Evolutionary conservation across 345 rosid genomes (phyloP), one percentile per base, ranked within the genome.

Genomic region (Raphanus sativus): DNA sequence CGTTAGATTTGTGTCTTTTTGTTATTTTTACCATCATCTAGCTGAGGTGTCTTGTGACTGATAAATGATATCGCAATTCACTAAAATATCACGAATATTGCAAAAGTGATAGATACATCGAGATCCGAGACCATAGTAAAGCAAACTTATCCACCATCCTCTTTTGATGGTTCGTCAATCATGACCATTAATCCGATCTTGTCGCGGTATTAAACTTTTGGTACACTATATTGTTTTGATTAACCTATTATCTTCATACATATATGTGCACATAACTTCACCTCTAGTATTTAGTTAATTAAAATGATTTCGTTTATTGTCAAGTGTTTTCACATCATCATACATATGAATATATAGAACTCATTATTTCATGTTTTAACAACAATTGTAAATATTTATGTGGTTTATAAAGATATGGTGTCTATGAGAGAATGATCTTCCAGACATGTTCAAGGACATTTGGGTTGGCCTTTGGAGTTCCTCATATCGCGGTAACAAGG

Each of bases 401-500:
- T 45, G 40, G 48, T 45, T 4, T 28, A 29, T 36, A 56, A 45
- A 45, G 16, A 45, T 69, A 76, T 16, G n/a, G 10, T 28, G 45
- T 54, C 10, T 28, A 17, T 59, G 24, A 65, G 24, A 65, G 15
- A 72, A 71, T 71, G 62, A 42, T 55, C 66, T 65, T 71, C 1
- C 36, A 25, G 52, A 58, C 17, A 73, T 60, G 21, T 62, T 87
- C 80, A 91, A 81, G 97, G 98, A 82, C 98, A 90, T 81, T 89
- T 88, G 17, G 91, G 70, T 5, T 73, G 15, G 75, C 90, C 91
- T 87, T 93, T 93, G 63, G 89, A 83, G 82, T 87, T 91, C 87
- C 79, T 88, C 84, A 80, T 7, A 84, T 87, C 87, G 11, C 85
- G 80, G 77, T 93, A 91, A 78, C 97, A 91, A 67, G 93, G 93